phyloP scores from a whole-genome alignment of 345 rosid genomes.

The Eucalyptus coolabah region DNA sequence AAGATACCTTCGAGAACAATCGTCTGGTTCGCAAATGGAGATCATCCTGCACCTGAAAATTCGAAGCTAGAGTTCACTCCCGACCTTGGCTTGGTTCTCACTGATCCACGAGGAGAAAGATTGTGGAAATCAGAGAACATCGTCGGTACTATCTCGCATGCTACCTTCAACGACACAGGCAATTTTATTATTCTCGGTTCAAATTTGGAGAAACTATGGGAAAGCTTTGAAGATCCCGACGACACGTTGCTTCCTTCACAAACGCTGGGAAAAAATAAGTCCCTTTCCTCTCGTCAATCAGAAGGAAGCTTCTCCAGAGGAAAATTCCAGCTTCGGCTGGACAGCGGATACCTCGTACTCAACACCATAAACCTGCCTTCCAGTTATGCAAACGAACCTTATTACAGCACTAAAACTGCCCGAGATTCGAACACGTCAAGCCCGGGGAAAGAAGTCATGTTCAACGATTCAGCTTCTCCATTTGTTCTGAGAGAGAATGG shows the following conservation, averaged over 20 bases:
- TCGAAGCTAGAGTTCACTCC: slow-evolving; percentile 7
- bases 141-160: not conserved
- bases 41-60: not conserved
- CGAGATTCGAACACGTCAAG: not conserved
- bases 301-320: slow-evolving; percentile 18
- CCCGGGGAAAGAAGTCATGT: slow-evolving; percentile 6
- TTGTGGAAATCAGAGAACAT: slow-evolving; percentile 2
- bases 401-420: not conserved
- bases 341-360: slow-evolving; percentile 16
- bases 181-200: slow-evolving; percentile 3
- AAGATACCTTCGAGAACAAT: slow-evolving; percentile 9
- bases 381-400: not conserved
- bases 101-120: slow-evolving; percentile 1
- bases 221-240: slow-evolving; percentile 13
- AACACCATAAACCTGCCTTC: slow-evolving; percentile 4
- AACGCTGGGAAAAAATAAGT: not conserved
- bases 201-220: not conserved
- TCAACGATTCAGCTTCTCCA: slow-evolving; percentile 6
- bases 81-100: not conserved
- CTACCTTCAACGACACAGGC: slow-evolving; percentile 7
- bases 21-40: slow-evolving; percentile 15
- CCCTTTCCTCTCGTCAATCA: slow-evolving; percentile 4
- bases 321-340: slow-evolving; percentile 11
- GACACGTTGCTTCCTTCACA: slow-evolving; percentile 29
- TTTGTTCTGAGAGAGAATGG: slow-evolving; percentile 2